Conservation (phyloP, 1,139 yeast genomes). For the Insectozyma bohioensis region DNA sequence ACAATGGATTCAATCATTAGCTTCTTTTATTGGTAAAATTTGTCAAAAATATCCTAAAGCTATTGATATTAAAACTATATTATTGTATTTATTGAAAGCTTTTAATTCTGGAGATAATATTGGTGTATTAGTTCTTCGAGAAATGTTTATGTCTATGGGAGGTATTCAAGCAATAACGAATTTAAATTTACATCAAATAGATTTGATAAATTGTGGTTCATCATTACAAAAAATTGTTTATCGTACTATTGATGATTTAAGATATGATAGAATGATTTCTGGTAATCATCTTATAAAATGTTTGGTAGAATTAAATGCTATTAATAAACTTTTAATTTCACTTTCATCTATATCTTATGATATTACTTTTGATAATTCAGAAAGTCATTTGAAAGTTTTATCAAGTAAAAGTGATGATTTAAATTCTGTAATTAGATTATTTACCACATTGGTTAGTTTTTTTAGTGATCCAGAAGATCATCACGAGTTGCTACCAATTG, state of each 20-base stretch:
- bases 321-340: conserved; percentile 65
- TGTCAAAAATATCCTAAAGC: conserved; percentile 50
- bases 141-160: conserved; percentile 72
- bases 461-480: conserved; percentile 37
- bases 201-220: conserved; percentile 65
- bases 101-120: conserved; percentile 61
- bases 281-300: conserved; percentile 54
- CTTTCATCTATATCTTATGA: conserved; percentile 53
- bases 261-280: conserved; percentile 48
- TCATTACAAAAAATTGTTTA: conserved; percentile 58
- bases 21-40: conserved; percentile 65
- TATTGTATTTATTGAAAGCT: conserved; percentile 62
- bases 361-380: conserved; percentile 41
- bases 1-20: conserved; percentile 80
- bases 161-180: conserved; percentile 74
- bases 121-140: conserved; percentile 69
- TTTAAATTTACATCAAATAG: conserved; percentile 64
- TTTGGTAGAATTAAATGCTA: conserved; percentile 44
- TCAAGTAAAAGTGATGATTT: conserved; percentile 75
- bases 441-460: conserved; percentile 56
- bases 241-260: conserved; percentile 58
- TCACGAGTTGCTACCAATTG: conserved; percentile 47
- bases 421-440: conserved; percentile 62
- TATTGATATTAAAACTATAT: conserved; percentile 56
- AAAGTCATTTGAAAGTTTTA: conserved; percentile 65